phyloP scores from a whole-genome alignment of 2,329 filamentous ascomycete species.

The Aspergillus puulaauensis region DNA sequence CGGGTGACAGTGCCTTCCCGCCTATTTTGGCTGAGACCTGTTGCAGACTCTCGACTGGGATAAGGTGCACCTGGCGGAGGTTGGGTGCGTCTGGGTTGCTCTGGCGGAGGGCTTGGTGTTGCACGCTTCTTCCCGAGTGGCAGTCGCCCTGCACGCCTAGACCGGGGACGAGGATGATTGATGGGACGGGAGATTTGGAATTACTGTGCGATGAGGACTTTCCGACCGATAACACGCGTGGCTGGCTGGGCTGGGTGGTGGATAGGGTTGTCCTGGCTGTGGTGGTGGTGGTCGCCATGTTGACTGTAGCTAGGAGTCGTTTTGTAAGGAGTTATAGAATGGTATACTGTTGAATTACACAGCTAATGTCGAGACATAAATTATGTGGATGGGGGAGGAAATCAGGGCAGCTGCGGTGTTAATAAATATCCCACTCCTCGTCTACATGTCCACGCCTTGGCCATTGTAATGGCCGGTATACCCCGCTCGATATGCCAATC shows the following conservation, averaged over 20 bases:
- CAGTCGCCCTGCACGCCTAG: background rate
- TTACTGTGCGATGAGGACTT: background rate
- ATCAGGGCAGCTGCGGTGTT: no score
- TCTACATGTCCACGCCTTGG: no score
- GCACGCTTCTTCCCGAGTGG: background rate
- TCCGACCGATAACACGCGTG: background rate
- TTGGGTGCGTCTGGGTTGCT: background rate
- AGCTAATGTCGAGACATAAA: no score
- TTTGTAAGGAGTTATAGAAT: no score
- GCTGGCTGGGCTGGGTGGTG: background rate
- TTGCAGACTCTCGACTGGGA: background rate
- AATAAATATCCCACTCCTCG: no score
- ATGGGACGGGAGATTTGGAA: background rate
- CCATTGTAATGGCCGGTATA: no score
- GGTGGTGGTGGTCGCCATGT: background rate
- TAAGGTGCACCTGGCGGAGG: background rate
- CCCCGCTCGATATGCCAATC: no score
- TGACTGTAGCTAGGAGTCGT: background rate
- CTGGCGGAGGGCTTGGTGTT: background rate
- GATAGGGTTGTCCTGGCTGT: background rate
- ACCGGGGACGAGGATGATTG: background rate
- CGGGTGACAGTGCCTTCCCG: background rate
- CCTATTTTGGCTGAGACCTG: background rate
- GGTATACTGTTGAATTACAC: accelerated
- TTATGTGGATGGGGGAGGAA: no score